phyloP scores from a whole-genome alignment of 768 basidiomycete species.

The Termitomyces sp. region DNA sequence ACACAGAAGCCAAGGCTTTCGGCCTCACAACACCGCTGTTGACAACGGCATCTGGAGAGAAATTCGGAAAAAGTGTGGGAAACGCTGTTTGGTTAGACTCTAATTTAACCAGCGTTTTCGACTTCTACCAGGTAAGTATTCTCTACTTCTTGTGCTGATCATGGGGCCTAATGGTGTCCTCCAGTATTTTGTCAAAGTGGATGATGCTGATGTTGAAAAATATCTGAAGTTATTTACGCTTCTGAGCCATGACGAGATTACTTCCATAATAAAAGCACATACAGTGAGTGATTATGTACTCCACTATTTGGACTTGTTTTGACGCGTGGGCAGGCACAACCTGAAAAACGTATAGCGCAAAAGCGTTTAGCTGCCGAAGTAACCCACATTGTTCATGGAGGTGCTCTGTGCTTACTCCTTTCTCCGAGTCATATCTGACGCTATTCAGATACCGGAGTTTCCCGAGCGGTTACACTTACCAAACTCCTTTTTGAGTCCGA shows the following conservation, averaged over 20 bases:
- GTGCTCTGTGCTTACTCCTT: constrained; percentile 18
- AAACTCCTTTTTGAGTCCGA: constrained; percentile 41
- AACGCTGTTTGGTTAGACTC: constrained; percentile 93
- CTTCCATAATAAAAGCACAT: constrained; percentile 55
- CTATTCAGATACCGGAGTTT: constrained; percentile 32
- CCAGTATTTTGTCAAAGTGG: constrained; percentile 85
- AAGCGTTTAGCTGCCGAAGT: constrained; percentile 47
- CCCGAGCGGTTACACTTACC: constrained; percentile 38
- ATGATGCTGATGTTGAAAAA: constrained; percentile 75
- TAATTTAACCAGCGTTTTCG: constrained; percentile 76
- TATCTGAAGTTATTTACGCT: constrained; percentile 86
- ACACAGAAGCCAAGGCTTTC: constrained; percentile 41
- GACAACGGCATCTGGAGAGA: constrained; percentile 85
- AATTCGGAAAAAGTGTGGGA: constrained; percentile 96
- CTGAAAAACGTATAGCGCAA: constrained; percentile 45
- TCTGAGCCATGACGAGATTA: constrained; percentile 54
- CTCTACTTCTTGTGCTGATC: not conserved
- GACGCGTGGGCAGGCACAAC: constrained; percentile 24
- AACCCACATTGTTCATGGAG: constrained; percentile 47
- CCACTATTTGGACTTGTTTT: not conserved
- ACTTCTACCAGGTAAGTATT: constrained; percentile 84
- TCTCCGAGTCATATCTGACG: not conserved
- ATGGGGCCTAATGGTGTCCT: not conserved
- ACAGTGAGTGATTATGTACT: constrained; percentile 30
- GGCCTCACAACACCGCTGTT: constrained; percentile 94